Conservation (phyloP, 345 rosid genomes). For the Limnanthes douglasii region DNA sequence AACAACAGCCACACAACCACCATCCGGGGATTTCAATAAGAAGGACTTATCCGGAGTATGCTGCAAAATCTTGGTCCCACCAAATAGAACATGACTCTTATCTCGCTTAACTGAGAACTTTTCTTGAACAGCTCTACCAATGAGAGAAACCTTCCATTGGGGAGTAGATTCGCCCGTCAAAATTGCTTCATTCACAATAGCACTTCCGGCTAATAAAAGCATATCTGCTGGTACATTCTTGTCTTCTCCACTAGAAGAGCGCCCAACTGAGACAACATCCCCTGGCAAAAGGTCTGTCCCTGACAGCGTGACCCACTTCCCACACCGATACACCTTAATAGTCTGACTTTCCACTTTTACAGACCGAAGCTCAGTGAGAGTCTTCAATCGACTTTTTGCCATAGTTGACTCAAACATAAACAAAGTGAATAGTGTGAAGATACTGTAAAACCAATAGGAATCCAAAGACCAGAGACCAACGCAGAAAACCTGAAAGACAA, state of each 20-base stretch:
- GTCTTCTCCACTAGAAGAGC: slow-evolving; percentile 92
- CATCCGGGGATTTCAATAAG: slow-evolving; percentile 82
- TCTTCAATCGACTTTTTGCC: slow-evolving; percentile 95
- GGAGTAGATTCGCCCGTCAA: slow-evolving; percentile 99
- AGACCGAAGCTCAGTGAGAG: slow-evolving; percentile 83
- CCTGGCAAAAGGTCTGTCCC: slow-evolving; percentile 95
- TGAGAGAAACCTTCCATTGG: slow-evolving; percentile 85
- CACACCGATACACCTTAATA: slow-evolving; percentile 84
- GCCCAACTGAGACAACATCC: slow-evolving; percentile 92
- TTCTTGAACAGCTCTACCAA: slow-evolving; percentile 49
- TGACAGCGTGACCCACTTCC: slow-evolving; percentile 86
- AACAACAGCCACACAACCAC: slow-evolving; percentile 95
- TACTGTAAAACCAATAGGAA: slow-evolving; percentile 97
- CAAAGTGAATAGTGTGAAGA: slow-evolving; percentile 97
- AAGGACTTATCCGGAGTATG: slow-evolving; percentile 92
- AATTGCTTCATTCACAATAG: slow-evolving; percentile 97
- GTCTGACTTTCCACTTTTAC: slow-evolving; percentile 93
- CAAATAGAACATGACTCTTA: slow-evolving; percentile 86
- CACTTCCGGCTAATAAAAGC: slow-evolving; percentile 94
- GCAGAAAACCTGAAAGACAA: slow-evolving; percentile 99
- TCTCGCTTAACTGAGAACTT: slow-evolving; percentile 66
- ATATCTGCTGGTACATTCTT: slow-evolving; percentile 95
- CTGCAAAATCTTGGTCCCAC: slow-evolving; percentile 96
- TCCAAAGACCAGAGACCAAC: slow-evolving; percentile 99
- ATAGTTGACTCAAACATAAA: slow-evolving; percentile 99